Percentiles rank a stretch among this genome's conserved stretches.
phyloP scores from a whole-genome alignment of 164 flowering plant species.

The Tinospora cordifolia region DNA sequence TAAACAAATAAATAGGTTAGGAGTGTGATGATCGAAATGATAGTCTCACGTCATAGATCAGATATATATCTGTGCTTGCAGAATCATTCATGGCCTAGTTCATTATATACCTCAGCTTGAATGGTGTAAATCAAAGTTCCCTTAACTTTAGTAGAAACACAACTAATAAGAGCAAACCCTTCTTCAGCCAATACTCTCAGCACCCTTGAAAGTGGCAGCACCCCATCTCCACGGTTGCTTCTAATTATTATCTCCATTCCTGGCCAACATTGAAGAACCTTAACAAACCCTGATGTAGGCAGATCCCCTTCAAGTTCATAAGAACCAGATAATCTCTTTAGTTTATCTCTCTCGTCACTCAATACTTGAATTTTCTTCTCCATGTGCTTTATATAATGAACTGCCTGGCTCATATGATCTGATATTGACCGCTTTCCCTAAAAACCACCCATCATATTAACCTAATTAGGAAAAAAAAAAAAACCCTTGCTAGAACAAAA shows the following conservation, averaged over 20 bases:
- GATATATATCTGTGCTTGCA: no score
- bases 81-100: no score
- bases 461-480: slow-evolving; percentile 1
- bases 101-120: not conserved
- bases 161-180: slow-evolving; percentile 16
- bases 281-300: not conserved
- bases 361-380: slow-evolving; percentile 26
- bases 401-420: slow-evolving; percentile 36
- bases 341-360: slow-evolving; percentile 22
- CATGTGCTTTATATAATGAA: slow-evolving; percentile 29
- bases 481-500: not conserved
- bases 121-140: slow-evolving; percentile 13
- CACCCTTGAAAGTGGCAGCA: slow-evolving; percentile 22
- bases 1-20: no score
- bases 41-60: no score
- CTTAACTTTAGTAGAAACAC: slow-evolving; percentile 3
- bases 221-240: slow-evolving; percentile 1
- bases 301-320: no score
- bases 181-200: slow-evolving; percentile 21
- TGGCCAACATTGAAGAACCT: slow-evolving; percentile 13
- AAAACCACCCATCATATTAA: not conserved
- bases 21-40: no score
- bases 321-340: slow-evolving; percentile 7
- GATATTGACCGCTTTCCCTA: slow-evolving; percentile 38
- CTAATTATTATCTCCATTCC: slow-evolving; percentile 24